A percentile compares a stretch with the other conserved stretches of the same genome.
phyloP scores from a whole-genome alignment of 352 stramenopile genomes.

The Phytophthora citricola region DNA sequence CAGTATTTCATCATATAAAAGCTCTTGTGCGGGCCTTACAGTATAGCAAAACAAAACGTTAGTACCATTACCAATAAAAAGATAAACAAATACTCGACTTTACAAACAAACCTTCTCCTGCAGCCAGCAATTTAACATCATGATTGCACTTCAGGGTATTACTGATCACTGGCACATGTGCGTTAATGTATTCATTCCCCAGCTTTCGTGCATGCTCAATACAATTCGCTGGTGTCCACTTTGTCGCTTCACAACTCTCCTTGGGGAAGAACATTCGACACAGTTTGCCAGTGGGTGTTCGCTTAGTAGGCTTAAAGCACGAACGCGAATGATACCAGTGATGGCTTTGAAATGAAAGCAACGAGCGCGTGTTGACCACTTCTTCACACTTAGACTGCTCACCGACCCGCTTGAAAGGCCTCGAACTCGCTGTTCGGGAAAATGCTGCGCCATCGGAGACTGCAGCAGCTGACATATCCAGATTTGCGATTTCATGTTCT shows the following conservation, averaged over 20 bases:
- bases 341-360: neutral
- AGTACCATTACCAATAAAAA: neutral
- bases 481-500: neutral
- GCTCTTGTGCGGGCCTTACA: neutral
- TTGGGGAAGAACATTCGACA: slow-evolving; percentile 4
- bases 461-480: neutral
- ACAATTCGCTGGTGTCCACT: neutral
- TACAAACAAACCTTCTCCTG: slow-evolving; percentile 3
- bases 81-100: neutral
- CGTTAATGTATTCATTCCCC: slow-evolving; percentile 11
- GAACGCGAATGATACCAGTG: neutral
- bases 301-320: neutral
- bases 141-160: slow-evolving; percentile 6
- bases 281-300: neutral
- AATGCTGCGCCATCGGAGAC: neutral
- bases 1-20: slow-evolving; percentile 3
- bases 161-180: neutral
- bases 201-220: neutral
- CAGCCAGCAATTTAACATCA: slow-evolving; percentile 2
- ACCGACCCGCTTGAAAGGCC: neutral
- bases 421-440: neutral
- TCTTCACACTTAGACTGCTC: neutral
- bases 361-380: neutral
- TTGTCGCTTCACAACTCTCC: neutral
- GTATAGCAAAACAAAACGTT: neutral